phyloP scores from a whole-genome alignment of 768 basidiomycete genomes.

The Pleurotus giganteus region DNA sequence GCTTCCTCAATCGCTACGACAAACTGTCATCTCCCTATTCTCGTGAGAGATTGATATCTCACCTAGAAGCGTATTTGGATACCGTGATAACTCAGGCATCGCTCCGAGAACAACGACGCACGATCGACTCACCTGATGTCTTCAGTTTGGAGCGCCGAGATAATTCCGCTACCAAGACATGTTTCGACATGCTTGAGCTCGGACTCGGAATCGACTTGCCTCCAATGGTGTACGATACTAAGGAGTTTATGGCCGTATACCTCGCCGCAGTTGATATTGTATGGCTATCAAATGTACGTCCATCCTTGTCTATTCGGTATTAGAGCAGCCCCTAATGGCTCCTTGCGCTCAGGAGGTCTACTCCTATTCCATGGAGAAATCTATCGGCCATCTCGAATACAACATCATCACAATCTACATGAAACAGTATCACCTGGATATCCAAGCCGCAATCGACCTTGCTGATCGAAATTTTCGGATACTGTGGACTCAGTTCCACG shows the following conservation, averaged over 20 bases:
- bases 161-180: background rate
- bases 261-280: background rate
- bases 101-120: background rate
- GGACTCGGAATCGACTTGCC: background rate
- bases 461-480: background rate
- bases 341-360: background rate
- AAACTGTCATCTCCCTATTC: background rate
- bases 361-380: background rate
- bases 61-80: background rate
- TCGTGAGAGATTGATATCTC: background rate
- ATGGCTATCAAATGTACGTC: background rate
- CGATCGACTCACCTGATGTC: background rate
- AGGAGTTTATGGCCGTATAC: background rate
- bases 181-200: background rate
- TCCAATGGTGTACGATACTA: background rate
- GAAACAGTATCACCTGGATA: background rate
- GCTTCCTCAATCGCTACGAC: background rate
- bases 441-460: background rate
- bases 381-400: background rate
- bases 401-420: background rate
- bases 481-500: background rate
- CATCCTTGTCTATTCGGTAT: background rate
- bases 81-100: background rate
- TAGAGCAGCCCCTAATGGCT: background rate
- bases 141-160: background rate